Evolutionary conservation across 345 rosid species (phyloP).

Genomic region (Moringa oleifera): DNA sequence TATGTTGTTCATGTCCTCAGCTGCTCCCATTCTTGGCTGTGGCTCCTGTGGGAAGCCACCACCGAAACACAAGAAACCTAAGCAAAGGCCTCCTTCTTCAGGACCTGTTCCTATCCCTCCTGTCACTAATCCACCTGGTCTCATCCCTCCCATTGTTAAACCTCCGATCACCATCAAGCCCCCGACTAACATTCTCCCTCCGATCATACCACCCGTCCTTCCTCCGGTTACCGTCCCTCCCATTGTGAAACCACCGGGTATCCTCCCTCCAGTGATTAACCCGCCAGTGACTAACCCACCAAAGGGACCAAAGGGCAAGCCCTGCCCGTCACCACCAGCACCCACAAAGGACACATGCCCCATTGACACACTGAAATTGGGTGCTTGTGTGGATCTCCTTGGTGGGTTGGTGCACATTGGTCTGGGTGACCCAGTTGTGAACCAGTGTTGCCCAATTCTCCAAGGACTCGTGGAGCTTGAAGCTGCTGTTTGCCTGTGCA

Average conservation of each 20-base stretch:
- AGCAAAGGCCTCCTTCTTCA: slow-evolving; percentile 27
- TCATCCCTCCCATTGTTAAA: slow-evolving; percentile 14
- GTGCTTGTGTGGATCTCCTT: slow-evolving; percentile 86
- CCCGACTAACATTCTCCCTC: slow-evolving; percentile 3
- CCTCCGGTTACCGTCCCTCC: slow-evolving; percentile 16
- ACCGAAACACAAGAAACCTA: slow-evolving; percentile 29
- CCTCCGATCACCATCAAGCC: slow-evolving; percentile 9
- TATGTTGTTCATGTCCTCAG: slow-evolving; percentile 52
- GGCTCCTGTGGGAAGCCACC: slow-evolving; percentile 44
- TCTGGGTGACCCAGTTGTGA: slow-evolving; percentile 69
- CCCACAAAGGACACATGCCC: slow-evolving; percentile 50
- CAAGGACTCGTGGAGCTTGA: slow-evolving; percentile 71
- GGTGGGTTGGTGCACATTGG: slow-evolving; percentile 85
- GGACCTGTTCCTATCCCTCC: slow-evolving; percentile 18
- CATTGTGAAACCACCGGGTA: too few relatives aligned
- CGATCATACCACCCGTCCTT: slow-evolving; percentile 21
- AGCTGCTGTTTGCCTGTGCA: slow-evolving; percentile 92
- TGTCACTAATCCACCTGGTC: not conserved
- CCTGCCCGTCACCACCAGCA: slow-evolving; percentile 36
- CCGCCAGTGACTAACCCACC: slow-evolving; percentile 19
- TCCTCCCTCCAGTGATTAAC: slow-evolving; percentile 29
- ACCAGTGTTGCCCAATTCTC: slow-evolving; percentile 80
- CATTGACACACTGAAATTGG: slow-evolving; percentile 70
- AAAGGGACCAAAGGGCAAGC: slow-evolving; percentile 14
- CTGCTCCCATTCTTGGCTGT: slow-evolving; percentile 50